Evolutionary conservation across 2,329 filamentous ascomycete species (phyloP), one percentile per base, ranked within the genome.

Genomic region (Alternaria sp.): DNA sequence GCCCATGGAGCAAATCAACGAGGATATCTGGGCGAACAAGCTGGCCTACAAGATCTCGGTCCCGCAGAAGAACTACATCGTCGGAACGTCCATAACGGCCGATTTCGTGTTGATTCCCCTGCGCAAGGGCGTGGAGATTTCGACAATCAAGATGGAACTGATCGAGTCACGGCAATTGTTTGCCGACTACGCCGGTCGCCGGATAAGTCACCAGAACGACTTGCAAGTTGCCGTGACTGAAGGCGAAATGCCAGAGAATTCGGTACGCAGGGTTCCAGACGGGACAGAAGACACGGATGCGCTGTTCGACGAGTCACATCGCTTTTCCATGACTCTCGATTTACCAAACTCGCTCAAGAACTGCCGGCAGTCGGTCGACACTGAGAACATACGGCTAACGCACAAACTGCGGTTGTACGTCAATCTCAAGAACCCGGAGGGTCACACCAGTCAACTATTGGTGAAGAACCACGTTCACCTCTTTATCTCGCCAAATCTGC

Each of bases 21-120:
- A 97, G 78, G 97, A 97, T 73, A 90, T 96, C 63, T 99, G 95
- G 95, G 91, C 93, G 5, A 95, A 97, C 81, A 99, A 99, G 82
- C 86, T 98, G 69, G 92, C 96, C 76, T 99, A 99, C 80, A 94
- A 92, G 29, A 93, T 99, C 63, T 88, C 92, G 57, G 91, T 96
- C 10, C 94, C 95, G 0, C 93, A 92, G 72, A 97, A 97, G 80
- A 95, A 95, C 2, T 90, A 97, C 53, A 90, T 97, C 17, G 96
- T 97, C 70, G 95, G 95, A 49, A 96, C 92, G n/a, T 85, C 85
- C 23, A 88, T 98, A 48, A 87, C 88, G 1, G 84, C 97, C 59
- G 89, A 96, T 68, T 94, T 97, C 80, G 88, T 91, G 62, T 88
- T 98, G 62, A 91, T 93, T 1, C 93, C 94, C 0, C 82, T 98